Evolutionary conservation across 2,329 filamentous ascomycete genomes (phyloP), one percentile per base, ranked within the genome.

Genomic region (Macrophomina phaseolina): DNA sequence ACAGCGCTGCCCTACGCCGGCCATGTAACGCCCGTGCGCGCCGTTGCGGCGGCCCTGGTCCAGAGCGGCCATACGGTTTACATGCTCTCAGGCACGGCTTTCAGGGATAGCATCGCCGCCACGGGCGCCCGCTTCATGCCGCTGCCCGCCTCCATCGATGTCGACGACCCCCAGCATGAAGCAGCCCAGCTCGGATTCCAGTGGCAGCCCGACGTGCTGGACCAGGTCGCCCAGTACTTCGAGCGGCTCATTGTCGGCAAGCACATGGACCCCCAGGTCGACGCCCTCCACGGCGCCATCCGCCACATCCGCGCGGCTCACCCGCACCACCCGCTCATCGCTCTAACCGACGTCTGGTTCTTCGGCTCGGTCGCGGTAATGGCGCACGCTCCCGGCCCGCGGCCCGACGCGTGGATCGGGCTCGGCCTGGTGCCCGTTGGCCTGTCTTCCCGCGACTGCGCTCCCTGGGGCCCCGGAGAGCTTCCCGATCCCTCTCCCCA

Each of bases 271-370:
- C 65, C 69, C 4, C 74, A 77, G 7, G 75, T 79, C 67, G 67
- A 72, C 48, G 73, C 75, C 5, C 52, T 81, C 6, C 78, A 79
- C 65, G 67, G 66, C 9, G 73, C 77, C 2, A 79, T 70, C 40
- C 12, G 60, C 32, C 4, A 67, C 79, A 36, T 71, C 40, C 73
- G 75, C 2, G 72, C 73, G 7, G 65, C 73, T 1, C 73, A 80
- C 38, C 76, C 78, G 2, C 69, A 68, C 4, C 74, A 79, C 8
- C 74, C 81, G 36, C 74, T 85, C 34, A 68, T 86, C 23, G 72
- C 83, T 12, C 62, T 85, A n/a, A 75, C 75, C 40, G 84, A 86
- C 69, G 72, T 74, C 2, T 71, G 76, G 2, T 80, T 77, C 52
- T 72, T 77, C 64, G 82, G 80, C 0, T 68, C 75, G 11, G 68